Conservation (phyloP, 106 monocot species). For the Triglochin maritima region DNA sequence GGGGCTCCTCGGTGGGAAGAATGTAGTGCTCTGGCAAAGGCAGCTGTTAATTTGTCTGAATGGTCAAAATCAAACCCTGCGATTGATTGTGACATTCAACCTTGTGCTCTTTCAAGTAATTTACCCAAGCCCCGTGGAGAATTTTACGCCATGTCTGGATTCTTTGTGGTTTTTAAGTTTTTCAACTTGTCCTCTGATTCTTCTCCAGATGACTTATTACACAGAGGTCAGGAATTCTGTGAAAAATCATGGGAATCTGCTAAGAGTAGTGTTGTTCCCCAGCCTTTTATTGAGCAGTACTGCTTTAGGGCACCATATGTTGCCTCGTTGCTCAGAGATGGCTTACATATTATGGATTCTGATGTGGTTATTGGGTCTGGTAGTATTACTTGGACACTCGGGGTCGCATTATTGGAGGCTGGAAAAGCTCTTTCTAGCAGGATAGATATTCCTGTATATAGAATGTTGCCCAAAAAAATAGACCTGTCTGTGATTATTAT, state of each 20-base stretch:
- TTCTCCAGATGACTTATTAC: conserved; percentile 48
- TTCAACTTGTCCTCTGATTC: conserved; percentile 76
- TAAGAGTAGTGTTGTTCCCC: conserved; percentile 73
- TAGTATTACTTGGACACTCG: conserved; percentile 94
- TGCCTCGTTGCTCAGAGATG: conserved; percentile 71
- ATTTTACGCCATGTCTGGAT: conserved; percentile 94
- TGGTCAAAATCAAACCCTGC: conserved; percentile 49
- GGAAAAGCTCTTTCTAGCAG: conserved; percentile 51
- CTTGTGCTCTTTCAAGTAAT: conserved; percentile 62
- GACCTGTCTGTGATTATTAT: conserved; percentile 32
- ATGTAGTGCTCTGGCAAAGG: conserved; percentile 74
- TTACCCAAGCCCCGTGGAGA: conserved; percentile 56
- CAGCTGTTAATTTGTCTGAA: conserved; percentile 68
- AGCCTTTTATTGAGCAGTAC: conserved; percentile 95
- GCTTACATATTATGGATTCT: conserved; percentile 71
- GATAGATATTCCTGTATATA: conserved; percentile 37
- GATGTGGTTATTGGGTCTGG: conserved; percentile 80
- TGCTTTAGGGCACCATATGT: conserved; percentile 95
- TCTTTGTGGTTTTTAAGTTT: conserved; percentile 90
- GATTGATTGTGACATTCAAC: conserved; percentile 60
- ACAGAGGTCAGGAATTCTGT: conserved; percentile 67
- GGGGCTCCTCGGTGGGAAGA: conserved; percentile 77
- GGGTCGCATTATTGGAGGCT: conserved; percentile 79
- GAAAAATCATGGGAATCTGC: conserved; percentile 70
- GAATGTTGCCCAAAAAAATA: conserved; percentile 27